phyloP scores from a whole-genome alignment of 2,329 filamentous ascomycete genomes.

The Microdochium paspali region DNA sequence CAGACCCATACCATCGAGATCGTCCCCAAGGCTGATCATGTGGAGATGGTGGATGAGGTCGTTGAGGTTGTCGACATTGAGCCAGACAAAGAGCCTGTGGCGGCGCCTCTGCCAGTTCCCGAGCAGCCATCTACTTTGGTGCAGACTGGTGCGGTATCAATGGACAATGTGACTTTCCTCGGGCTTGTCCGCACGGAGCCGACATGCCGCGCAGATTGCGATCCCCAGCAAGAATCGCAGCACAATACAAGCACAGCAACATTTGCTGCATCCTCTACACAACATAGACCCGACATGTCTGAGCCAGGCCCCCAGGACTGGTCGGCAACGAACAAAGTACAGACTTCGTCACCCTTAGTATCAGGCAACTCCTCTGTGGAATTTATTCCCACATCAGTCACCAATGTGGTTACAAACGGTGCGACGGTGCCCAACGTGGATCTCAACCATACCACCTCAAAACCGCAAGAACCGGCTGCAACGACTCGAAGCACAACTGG shows the following conservation, averaged over 20 bases:
- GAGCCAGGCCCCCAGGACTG: background rate
- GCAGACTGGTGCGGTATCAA: background rate
- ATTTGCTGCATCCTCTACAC: background rate
- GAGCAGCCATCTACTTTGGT: background rate
- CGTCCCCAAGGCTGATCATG: slow-evolving; percentile 15
- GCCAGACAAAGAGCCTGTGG: slow-evolving; percentile 10
- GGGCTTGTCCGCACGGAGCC: background rate
- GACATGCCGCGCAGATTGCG: background rate
- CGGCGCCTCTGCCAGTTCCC: slow-evolving; percentile 10
- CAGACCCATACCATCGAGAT: slow-evolving; percentile 3
- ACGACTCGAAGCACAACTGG: background rate
- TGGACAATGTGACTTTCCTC: background rate
- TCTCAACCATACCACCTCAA: background rate
- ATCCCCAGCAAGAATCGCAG: background rate
- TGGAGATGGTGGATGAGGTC: slow-evolving; percentile 16
- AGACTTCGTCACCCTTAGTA: background rate
- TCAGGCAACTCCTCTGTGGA: background rate
- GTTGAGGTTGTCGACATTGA: slow-evolving; percentile 7
- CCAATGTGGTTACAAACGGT: background rate
- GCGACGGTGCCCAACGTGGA: background rate
- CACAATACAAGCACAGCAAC: background rate
- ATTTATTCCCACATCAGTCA: background rate
- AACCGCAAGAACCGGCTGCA: background rate
- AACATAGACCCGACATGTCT: no score
- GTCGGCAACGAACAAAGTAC: background rate